Evolutionary conservation across 73 alveolate species (phyloP), one percentile per base, ranked within the genome.

Genomic region (Paramecium tetraurelia): DNA sequence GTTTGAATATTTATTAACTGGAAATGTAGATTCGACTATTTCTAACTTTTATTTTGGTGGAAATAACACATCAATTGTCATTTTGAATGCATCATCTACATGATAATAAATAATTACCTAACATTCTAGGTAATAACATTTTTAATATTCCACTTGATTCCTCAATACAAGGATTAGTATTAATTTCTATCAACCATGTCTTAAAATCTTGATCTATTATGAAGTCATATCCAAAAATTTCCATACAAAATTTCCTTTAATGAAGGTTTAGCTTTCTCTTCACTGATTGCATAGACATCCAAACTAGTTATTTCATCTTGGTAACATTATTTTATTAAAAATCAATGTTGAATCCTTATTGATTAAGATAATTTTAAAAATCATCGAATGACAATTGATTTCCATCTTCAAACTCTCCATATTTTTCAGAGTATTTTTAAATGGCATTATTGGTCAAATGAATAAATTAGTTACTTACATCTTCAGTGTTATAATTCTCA

Each of bases 131-230:
- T 46, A 97, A 72, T n/a, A 95, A 48, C 92, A 89, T 93, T 89
- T 93, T 90, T 46, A 96, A 92, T 31, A 97, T 87, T 9, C 95
- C 96, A 77, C 97, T 90, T 22, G 98, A 93, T 85, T 94, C 97
- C 84, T 97, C 99, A 31, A 96, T 68, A 84, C 99, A 97, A 7
- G 99, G 99, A 89, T 97, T 97, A n/a, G 99, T 97, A 93, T 97
- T 97, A 29, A 97, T 96, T 84, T 97, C 99, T 22, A 97, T 95
- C 20, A 97, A 93, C 98, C 97, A 97, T 4, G 98, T 96, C 50
- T 96, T 95, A 59, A 86, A 92, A 87, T 96, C 93, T 36, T 93
- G 92, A 95, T 96, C 99, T 29, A 97, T 72, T 31, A 97, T 96
- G 89, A 97, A 97, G 86, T 97, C 99, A 89, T 97, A 97, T 50